Conservation (phyloP, 768 basidiomycete genomes). For the Pleurotus djamor region DNA sequence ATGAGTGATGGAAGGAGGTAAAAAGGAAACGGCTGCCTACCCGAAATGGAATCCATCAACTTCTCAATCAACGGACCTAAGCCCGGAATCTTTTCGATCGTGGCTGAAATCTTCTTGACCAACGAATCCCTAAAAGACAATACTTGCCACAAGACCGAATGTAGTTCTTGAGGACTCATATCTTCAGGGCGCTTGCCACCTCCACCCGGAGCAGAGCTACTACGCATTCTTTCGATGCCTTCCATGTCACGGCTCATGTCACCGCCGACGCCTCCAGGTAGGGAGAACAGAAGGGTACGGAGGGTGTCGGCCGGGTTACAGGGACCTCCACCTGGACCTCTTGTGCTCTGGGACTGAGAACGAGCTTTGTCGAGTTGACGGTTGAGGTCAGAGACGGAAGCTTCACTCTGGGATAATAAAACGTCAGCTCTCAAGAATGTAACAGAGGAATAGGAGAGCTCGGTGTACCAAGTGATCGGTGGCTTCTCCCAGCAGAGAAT, state of each 20-base stretch:
- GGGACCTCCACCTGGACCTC: slow-evolving; percentile 29
- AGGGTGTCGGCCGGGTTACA: slow-evolving; percentile 45
- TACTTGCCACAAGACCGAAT: slow-evolving; percentile 81
- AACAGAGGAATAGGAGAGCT: slow-evolving; percentile 13
- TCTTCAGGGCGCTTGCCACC: slow-evolving; percentile 73
- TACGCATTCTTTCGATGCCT: slow-evolving; percentile 65
- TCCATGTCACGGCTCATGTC: slow-evolving; percentile 79
- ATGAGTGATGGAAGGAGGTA: not conserved
- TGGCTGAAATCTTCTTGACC: slow-evolving; percentile 76
- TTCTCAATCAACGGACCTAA: slow-evolving; percentile 74
- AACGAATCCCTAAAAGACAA: slow-evolving; percentile 82
- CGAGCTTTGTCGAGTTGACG: slow-evolving; percentile 72
- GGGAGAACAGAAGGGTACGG: slow-evolving; percentile 54
- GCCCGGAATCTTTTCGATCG: slow-evolving; percentile 86
- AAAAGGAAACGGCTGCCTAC: slow-evolving; percentile 24
- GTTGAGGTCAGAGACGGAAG: slow-evolving; percentile 87
- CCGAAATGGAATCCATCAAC: slow-evolving; percentile 68
- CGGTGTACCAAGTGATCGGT: slow-evolving; percentile 52
- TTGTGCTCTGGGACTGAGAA: slow-evolving; percentile 36
- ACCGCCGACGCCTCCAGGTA: slow-evolving; percentile 60
- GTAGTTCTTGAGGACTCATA: slow-evolving; percentile 89
- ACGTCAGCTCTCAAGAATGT: not conserved
- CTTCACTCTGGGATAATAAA: slow-evolving; percentile 33
- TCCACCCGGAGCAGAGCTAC: slow-evolving; percentile 38
- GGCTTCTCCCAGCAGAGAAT: slow-evolving; percentile 74